A percentile compares a stretch with the other conserved stretches of the same genome.
These are phyloP conservation scores for Paramecium pentaurelia DNA, from an alignment of 73 alveolate species.

Conservation along the genomic window DNA sequence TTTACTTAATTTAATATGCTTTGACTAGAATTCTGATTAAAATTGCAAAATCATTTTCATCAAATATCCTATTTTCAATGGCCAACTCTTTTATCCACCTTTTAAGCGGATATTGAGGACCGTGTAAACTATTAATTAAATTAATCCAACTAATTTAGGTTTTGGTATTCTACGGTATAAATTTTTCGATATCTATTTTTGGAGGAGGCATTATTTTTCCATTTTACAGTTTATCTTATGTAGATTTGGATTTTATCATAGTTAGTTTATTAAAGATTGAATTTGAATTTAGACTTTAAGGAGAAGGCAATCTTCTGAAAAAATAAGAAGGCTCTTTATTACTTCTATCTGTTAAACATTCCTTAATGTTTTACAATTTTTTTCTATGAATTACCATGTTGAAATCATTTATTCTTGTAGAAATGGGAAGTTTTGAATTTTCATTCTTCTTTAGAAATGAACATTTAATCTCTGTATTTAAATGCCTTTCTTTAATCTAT, in stretches of 20 bases:
- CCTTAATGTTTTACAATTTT: neutral
- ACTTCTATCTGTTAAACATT: neutral
- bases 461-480: neutral
- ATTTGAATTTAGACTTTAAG: neutral
- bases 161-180: neutral
- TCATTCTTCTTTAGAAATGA: neutral
- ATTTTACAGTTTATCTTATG: neutral
- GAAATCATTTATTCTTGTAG: neutral
- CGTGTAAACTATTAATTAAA: neutral
- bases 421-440: neutral
- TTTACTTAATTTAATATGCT: neutral
- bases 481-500: neutral
- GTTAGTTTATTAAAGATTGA: neutral
- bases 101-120: neutral
- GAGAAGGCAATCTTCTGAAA: slow-evolving; percentile 48
- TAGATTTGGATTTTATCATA: neutral
- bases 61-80: neutral
- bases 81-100: neutral
- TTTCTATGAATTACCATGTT: neutral
- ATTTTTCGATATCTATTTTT: neutral
- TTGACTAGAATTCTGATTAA: neutral
- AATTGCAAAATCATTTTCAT: neutral
- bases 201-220: neutral
- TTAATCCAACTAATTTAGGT: neutral
- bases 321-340: neutral